Base-by-base conservation (phyloP, 306 rosid species). In the Medicago arabica region DNA sequence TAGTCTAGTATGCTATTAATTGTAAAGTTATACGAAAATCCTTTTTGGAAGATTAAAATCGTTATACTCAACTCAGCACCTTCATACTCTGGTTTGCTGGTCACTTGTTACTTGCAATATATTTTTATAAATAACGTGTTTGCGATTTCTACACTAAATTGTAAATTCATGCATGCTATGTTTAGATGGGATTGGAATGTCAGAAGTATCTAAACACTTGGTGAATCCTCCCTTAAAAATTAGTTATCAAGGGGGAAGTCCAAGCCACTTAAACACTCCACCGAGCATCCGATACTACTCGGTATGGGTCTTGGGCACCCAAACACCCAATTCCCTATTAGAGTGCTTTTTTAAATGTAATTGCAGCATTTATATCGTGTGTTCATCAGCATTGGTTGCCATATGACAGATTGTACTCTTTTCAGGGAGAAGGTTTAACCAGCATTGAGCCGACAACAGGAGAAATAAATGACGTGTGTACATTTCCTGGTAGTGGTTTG, bases 381-480 rank as follows among this genome's bases (percentile, higher is more conserved):
- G 39, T 46, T 74, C 46, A 17, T 62, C 47, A 53, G 19, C 23
- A 31, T 68, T 18, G 25, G 41, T 60, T 55, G 40, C 71, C 49
- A n/a, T 75, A 49, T 62, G 72, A 65, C 65, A 38, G 69, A 46
- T 71, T 74, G 21, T 28, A 58, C n/a, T 31, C 47, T 54, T 78
- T 72, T 41, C 86, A 91, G 97, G 98, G 98, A 55, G 90, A 92
- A 85, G 93, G 93, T 67, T 87, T 95, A 95, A 89, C 98, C 63
- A 92, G 95, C 88, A 89, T 95, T 85, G 98, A 95, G 83, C 96
- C 97, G 3, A 75, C 92, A 0, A 88, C 75, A 44, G 98, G 97
- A 69, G 57, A 79, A 69, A 95, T 95, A 62, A 95, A 92, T 83
- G 98, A 92, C 62, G 87, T 90, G 51, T 95, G 97, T 79, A 80